phyloP scores from a whole-genome alignment of 805 yeast species.

The Teunomyces kruisii region DNA sequence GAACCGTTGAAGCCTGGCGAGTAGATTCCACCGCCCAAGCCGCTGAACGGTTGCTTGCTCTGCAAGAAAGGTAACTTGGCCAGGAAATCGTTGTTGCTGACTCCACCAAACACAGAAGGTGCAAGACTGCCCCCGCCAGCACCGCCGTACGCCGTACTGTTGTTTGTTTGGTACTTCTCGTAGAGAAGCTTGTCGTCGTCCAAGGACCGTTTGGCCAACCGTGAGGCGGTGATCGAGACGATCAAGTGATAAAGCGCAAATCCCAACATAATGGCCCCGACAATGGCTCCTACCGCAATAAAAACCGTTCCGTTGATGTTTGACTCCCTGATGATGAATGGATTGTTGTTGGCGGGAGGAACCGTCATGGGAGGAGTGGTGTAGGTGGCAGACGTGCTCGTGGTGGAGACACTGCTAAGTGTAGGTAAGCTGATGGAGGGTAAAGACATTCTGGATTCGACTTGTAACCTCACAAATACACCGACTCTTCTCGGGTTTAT shows the following conservation, averaged over 20 bases:
- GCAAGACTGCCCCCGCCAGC: conserved; percentile 12
- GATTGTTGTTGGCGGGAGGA: conserved; percentile 64
- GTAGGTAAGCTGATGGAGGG: neutral
- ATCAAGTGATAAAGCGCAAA: conserved; percentile 54
- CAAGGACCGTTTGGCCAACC: conserved; percentile 49
- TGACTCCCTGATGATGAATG: conserved; percentile 52
- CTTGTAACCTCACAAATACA: neutral
- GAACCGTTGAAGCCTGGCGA: conserved; percentile 15
- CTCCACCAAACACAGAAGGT: conserved; percentile 12
- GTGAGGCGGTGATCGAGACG: conserved; percentile 48
- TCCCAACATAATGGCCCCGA: conserved; percentile 56
- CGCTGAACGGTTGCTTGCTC: conserved; percentile 18
- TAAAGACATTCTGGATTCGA: neutral
- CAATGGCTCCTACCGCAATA: conserved; percentile 73
- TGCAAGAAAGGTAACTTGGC: conserved; percentile 38
- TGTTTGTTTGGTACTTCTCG: conserved; percentile 32
- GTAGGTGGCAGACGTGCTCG: conserved; percentile 15
- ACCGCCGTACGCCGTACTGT: conserved; percentile 29
- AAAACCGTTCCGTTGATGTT: conserved; percentile 78
- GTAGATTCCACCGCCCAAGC: conserved; percentile 13
- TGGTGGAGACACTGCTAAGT: neutral
- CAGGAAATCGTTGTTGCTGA: conserved; percentile 21
- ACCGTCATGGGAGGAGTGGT: conserved; percentile 53
- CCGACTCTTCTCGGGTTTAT: too few species aligned
- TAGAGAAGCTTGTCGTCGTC: conserved; percentile 30